Evolutionary conservation across 345 rosid species (phyloP), one percentile per base, ranked within the genome.

Genomic region (Cardiospermum halicacabum): DNA sequence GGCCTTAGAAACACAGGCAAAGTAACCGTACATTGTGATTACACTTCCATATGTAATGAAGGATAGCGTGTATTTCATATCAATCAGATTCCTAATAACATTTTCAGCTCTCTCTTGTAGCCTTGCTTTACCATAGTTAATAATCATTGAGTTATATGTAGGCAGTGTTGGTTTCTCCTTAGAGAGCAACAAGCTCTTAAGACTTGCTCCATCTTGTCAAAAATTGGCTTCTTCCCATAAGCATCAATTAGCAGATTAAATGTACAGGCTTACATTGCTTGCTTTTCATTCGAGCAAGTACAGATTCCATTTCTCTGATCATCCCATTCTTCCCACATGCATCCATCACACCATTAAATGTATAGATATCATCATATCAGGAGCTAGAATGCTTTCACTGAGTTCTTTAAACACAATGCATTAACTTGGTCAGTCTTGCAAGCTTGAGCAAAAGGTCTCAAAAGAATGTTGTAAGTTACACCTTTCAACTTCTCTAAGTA

Each of bases 131-230:
- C 97, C 98, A 8, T 90, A 93, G 59, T 85, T 88, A 37, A 77
- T 68, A 66, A 93, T 90, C 97, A 93, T 88, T 6, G 96, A 89
- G 74, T 93, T 88, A 74, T 86, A 93, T 13, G 96, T 84, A 45
- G 96, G 89, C 69, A 87, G 61, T 10, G 96, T 86, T 0, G 96
- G 97, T 60, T 78, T 90, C 80, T 85, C 94, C 80, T 88, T 88
- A 32, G 97, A 88, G 28, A 70, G 81, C 69, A 86, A 16, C 65
- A 90, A 77, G 76, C 94, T 88, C 84, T 81, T 80, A 66, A 85
- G 90, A 88, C 89, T 77, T 84, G 92, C 60, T 93, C 98, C 98
- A 93, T 93, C 84, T 93, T 93, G 49, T 85, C 92, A 78, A 93
- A 90, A 56, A 79, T 83, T 72, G 85, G 94, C 79, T 79, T 85